phyloP scores from a whole-genome alignment of 2,329 filamentous ascomycete genomes.

The Cladosporium sp. region DNA sequence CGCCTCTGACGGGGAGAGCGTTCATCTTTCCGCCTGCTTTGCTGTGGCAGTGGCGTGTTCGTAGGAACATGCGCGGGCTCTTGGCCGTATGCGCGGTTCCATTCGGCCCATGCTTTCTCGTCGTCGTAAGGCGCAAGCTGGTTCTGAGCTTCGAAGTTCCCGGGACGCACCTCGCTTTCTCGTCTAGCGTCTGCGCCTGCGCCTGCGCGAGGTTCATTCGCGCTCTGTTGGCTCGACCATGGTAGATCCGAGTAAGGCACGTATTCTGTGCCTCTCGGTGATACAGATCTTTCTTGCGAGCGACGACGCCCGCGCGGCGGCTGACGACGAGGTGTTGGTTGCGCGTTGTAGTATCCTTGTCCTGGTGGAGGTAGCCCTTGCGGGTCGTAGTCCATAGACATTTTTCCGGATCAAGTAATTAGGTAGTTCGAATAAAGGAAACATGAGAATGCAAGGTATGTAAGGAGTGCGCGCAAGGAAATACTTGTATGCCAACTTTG shows the following conservation, averaged over 20 bases:
- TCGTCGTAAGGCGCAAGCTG: constrained; percentile 12
- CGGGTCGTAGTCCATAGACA: constrained; percentile 1
- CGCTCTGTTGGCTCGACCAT: background rate
- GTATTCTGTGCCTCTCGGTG: constrained; percentile 1
- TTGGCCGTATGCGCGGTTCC: constrained; percentile 9
- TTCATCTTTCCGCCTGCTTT: constrained; percentile 26
- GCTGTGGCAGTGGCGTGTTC: constrained; percentile 22
- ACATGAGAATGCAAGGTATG: too few relatives aligned
- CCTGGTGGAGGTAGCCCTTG: constrained; percentile 4
- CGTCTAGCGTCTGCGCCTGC: background rate
- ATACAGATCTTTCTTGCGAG: background rate
- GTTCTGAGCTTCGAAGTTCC: background rate
- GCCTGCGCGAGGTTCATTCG: too few relatives aligned
- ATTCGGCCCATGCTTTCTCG: constrained; percentile 12
- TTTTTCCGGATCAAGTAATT: background rate
- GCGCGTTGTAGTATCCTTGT: constrained; percentile 5
- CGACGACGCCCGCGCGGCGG: background rate
- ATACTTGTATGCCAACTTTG: background rate
- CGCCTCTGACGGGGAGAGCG: background rate
- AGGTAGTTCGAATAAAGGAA: too few relatives aligned
- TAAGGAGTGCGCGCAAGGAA: too few relatives aligned
- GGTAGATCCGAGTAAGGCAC: background rate
- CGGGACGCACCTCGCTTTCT: background rate
- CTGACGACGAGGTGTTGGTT: background rate
- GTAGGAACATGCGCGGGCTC: background rate